These are phyloP conservation scores for Rhexocercosporidium sp. DNA, from an alignment of 2,329 filamentous ascomycete genomes.

Conservation along the genomic window DNA sequence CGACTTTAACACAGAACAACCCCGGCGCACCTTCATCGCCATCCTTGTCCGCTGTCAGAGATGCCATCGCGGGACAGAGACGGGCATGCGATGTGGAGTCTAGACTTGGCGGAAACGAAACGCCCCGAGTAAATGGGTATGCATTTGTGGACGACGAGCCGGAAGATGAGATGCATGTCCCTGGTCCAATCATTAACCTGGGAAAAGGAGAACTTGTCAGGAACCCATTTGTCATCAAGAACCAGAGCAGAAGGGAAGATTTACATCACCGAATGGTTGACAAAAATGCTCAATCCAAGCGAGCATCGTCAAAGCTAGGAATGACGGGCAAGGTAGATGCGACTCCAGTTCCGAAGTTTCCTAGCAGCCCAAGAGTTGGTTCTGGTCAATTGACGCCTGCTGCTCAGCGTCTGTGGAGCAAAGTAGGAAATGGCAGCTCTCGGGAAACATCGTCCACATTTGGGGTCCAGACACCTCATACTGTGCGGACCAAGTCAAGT, in stretches of 20 bases:
- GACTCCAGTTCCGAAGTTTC: slow-evolving; percentile 72
- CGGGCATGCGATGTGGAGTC: slow-evolving; percentile 67
- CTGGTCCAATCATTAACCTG: slow-evolving; percentile 58
- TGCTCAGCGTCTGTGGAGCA: slow-evolving; percentile 70
- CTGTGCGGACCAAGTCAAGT: slow-evolving; percentile 36
- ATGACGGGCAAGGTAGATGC: slow-evolving; percentile 62
- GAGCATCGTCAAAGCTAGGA: slow-evolving; percentile 62
- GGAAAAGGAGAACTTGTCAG: slow-evolving; percentile 65
- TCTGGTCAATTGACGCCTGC: slow-evolving; percentile 72
- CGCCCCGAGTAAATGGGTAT: slow-evolving; percentile 91
- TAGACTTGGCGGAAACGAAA: slow-evolving; percentile 66
- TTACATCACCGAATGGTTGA: slow-evolving; percentile 89
- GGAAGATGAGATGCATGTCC: slow-evolving; percentile 50
- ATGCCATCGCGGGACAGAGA: slow-evolving; percentile 79
- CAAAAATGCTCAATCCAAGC: slow-evolving; percentile 74
- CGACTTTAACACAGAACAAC: slow-evolving; percentile 44
- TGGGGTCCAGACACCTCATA: slow-evolving; percentile 35
- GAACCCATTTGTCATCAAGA: slow-evolving; percentile 81
- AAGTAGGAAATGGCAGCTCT: slow-evolving; percentile 54
- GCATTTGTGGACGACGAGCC: slow-evolving; percentile 88
- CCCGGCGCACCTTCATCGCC: slow-evolving; percentile 72
- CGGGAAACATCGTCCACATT: slow-evolving; percentile 38
- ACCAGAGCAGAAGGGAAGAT: slow-evolving; percentile 76
- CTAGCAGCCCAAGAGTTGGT: slow-evolving; percentile 64
- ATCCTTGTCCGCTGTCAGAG: slow-evolving; percentile 81